Base-by-base conservation (phyloP, 2,329 filamentous ascomycete genomes). In the Aureobasidium musti region DNA sequence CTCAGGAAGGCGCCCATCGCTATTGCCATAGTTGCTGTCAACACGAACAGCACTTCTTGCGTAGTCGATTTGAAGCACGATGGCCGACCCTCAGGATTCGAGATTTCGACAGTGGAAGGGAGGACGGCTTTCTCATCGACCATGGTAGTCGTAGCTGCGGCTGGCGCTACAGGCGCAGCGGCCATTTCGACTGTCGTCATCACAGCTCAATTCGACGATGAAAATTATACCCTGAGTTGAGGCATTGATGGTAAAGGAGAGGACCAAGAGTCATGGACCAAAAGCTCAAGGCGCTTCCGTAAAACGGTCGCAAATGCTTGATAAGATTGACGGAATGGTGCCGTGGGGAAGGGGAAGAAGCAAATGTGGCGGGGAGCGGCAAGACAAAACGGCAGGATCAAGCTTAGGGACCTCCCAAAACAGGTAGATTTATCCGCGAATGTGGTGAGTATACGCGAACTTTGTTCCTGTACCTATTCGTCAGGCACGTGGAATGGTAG, bases 21-120 rank as follows among this genome's bases (percentile, higher is more conserved):
- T 52, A 89, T 87, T 1, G 87, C 87, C 78, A 89, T 85, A 1
- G 88, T 90, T 11, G 87, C 85, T 45, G 87, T 87, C 21, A 87
- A 74, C 19, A 90, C 85, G 71, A 90, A 90, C 2, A 87, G 77
- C 43, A 86, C 80, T 78, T 90, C 88, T 71, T 89, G 85, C 1
- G 85, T 65, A 0, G 86, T 88, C 49, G 81, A 87, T 49, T 76
- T 82, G 80, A 91, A 90, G 76, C 85, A 88, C 71, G 76, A 80
- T 35, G 86, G 86, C 10, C 86, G 80, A 41, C 56, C 69, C 23
- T 68, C 64, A 10, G 63, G 67, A 37, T 67, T 49, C 1, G 19
- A 1, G 2, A 64, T 45, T 13, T 53, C 61, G 23, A 43, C n/a
- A 1, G 26, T n/a, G 17, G 21, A 43, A 26, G 61, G 49, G 8